Evolutionary conservation across 345 rosid species (phyloP), one percentile per base, ranked within the genome.

Genomic region (Iberis pinnata): DNA sequence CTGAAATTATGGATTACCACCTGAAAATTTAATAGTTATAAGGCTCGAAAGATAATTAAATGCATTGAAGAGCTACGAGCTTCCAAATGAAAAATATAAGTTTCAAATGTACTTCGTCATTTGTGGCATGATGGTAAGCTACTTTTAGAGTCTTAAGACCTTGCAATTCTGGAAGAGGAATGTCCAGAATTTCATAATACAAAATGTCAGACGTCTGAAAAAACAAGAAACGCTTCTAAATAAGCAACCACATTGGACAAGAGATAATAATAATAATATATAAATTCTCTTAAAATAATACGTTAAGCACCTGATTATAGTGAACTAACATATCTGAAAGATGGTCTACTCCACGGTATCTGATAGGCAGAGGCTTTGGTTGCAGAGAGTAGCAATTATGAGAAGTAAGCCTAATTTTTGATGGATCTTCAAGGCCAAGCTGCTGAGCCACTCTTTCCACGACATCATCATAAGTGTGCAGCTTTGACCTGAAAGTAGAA

Each of bases 311-410:
- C 90, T 92, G 98, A 72, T 92, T 92, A 60, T 83, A 83, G 72
- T 88, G 97, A 44, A 79, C 72, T 60, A 92, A 75, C 98, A 92
- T 92, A 66, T 92, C 98, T 31, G 86, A 73, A 62, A 92, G 74
- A 77, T 70, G 93, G 49, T 85, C 88, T 38, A 83, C 79, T 67
- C 98, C 98, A 56, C 82, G 80, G 73, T 79, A 88, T 72, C 83
- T 88, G 26, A 92, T 79, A 13, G 97, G 86, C 58, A 81, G 89
- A 26, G 98, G 97, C 77, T 92, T 92, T 46, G 98, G 97, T 73
- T 85, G 96, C 75, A 85, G 98, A 56, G 98, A 88, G 74, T 92
- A 85, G 78, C 97, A 92, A 73, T 92, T 92, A 74, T 92, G 98
- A 73, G 98, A 74, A 27, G 97, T 92, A 41, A 92, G 82, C 77